A percentile compares a stretch with the other conserved stretches of the same genome.
These are phyloP conservation scores for Aphanomyces stellatus DNA, from an alignment of 352 stramenopile genomes.

Conservation along the genomic window DNA sequence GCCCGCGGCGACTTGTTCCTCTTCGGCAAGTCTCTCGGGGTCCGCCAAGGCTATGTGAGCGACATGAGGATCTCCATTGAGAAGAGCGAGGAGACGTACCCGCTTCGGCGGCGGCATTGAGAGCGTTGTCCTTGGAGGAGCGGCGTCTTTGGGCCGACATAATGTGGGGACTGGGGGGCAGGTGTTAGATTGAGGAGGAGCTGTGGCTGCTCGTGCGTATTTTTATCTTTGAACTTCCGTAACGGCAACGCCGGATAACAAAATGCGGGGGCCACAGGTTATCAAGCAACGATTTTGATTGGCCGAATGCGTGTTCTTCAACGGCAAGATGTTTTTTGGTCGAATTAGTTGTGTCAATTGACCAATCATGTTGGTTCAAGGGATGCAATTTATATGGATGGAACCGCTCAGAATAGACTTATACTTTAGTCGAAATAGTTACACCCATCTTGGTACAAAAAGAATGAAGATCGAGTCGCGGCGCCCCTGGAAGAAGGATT, in stretches of 20 bases:
- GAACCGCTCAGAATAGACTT: no score
- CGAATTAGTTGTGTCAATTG: neutral
- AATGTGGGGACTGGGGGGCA: neutral
- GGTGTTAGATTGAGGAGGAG: neutral
- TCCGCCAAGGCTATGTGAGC: neutral
- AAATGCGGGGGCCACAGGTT: neutral
- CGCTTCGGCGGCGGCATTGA: neutral
- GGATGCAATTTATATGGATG: no score
- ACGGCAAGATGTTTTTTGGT: no score
- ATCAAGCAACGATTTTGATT: neutral
- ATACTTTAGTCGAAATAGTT: no score
- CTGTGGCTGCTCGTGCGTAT: neutral
- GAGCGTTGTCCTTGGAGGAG: conserved; percentile 10
- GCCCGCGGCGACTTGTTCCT: neutral
- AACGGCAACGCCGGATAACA: neutral
- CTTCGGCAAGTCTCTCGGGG: neutral
- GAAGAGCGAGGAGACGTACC: neutral
- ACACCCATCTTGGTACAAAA: no score
- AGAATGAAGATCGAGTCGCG: no score
- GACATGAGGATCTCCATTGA: no score
- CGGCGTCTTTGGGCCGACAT: conserved; percentile 19
- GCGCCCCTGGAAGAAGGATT: no score
- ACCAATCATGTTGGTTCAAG: no score
- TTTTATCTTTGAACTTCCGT: neutral
- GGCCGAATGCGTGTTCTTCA: neutral